Evolutionary conservation across 768 basidiomycete genomes (phyloP), one percentile per base, ranked within the genome.

Genomic region (Cantharellus anzutake): DNA sequence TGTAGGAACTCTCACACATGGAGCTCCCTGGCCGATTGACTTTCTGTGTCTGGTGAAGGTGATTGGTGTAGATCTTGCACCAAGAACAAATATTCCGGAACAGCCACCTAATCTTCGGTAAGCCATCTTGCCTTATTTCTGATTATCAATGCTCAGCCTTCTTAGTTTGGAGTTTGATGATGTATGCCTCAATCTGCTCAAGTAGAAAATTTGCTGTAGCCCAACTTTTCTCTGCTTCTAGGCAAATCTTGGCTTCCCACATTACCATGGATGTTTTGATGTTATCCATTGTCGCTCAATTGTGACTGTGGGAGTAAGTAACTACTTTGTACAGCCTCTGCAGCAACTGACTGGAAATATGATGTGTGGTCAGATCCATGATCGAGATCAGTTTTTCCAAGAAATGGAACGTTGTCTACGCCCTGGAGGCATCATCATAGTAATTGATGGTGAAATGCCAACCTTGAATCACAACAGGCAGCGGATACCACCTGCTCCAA

Each of bases 171-270:
- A 71, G 56, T 69, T 71, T 56, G 71, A 71, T 57, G 70, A 71
- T 60, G 70, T 71, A 59, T 60, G 68, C 39, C 29, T 5, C n/a
- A 7, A 51, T 37, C 7, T 51, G 41, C 58, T 62, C 62, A 51
- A 41, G 20, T 29, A 29, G 20, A 29, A 29, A 29, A 29, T 29
- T 29, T 29, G 20, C 20, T 29, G 20, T 29, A 29, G 20, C 35
- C 5, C 58, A 48, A n/a, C 3, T 41, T 7, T 37, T 11, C 40
- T 14, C 38, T 5, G 14, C 5, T 57, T 5, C 34, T 57, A 71
- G 70, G 69, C 68, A 4, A 69, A 70, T 59, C 67, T 70, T 11
- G 70, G 71, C 0, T 70, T 71, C 51, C 48, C 66, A 20, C 71
- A 71, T 57, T 71, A 67, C 52, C 57, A 60, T 41, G 64, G 64